Base-by-base conservation (phyloP, 805 yeast genomes). In the Hanseniaspora occidentalis region DNA sequence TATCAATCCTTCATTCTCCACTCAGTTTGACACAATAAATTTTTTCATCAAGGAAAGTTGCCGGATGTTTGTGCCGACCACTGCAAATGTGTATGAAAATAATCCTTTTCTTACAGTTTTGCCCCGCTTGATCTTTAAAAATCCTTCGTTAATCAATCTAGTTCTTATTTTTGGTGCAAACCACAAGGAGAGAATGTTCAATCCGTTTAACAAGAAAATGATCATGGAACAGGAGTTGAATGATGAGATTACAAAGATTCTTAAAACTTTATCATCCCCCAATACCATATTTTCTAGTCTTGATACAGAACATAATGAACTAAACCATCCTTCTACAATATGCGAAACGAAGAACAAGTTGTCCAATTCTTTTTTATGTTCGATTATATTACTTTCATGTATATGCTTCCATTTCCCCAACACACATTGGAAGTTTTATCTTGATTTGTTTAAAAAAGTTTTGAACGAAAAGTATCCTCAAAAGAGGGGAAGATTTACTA, bases 31-130 rank as follows among this genome's bases (percentile, higher is more conserved):
- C 19, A 10, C 19, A 13, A 9, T 33, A 10, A 23, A 33, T 19
- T 33, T 33, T 20, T 33, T 33, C 14, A 10, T 33, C 11, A 33
- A 18, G n/a, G 36, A 33, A 19, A 33, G 36, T 33, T 33, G 36
- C 23, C 17, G 16, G 19, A 33, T 33, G 36, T 33, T 33, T 33
- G 36, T 33, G n/a, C 36, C 36, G n/a, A 33, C 36, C 9, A 21
- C 36, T 3, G 7, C 22, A 18, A 14, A 18, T 4, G 11, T 33
- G 17, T 33, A 33, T 11, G 6, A 11, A 13, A 33, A 33, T 13
- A 33, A 33, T 33, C 36, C 36, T 5, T 33, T 33, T 33, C 24
- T 18, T 18, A 33, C 36, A 18, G 19, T 33, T 18, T 33, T 33
- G n/a, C 36, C 36, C n/a, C 10, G 19, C 7, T 19, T 33, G 10